Evolutionary conservation across 192 early-diverging fungal genomes (phyloP), one percentile per base, ranked within the genome.

Genomic region (Coemansia sp.): DNA sequence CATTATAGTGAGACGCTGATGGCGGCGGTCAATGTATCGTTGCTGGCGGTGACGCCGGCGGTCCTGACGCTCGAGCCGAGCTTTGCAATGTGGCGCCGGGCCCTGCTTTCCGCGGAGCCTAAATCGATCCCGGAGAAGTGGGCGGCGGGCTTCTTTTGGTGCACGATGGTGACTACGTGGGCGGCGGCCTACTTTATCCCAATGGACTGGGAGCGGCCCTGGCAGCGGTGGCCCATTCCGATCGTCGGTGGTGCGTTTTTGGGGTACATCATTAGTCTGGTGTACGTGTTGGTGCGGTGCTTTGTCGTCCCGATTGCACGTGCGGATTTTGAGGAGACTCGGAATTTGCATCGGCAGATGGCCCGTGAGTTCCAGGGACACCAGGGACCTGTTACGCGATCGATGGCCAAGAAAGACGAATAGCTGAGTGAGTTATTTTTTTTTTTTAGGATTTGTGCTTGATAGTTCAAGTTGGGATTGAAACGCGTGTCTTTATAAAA

Each of bases 201-300:
- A 24, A 57, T 80, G 71, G 77, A 80, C 58, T 80, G 77, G 77
- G 77, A 66, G 21, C 71, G 77, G 6, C 71, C 66, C 4, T 80
- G 77, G 77, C 77, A 80, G 49, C 40, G 47, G 25, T 80, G 77
- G 77, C 77, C 77, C 4, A 73, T 80, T 35, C 77, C 77, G 0
- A 66, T 66, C 7, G 60, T 80, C 18, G 57, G 59, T 21, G 77
- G 77, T 28, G 77, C 77, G 4, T 73, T 67, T 42, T 40, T 80
- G 6, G 77, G 77, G 23, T 56, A 80, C 49, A 46, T 80, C 7
- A 27, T 63, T 25, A 50, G 71, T 12, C 56, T 80, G 30, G 24
- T 80, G 29, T 72, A 49, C 45, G 77, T 80, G 11, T 38, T 64
- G 9, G 12, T 80, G 14, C 55, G 77, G 27, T 80, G 77, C 35